Percentiles rank a stretch among this genome's conserved stretches.
Evolutionary conservation across 331 rosid genomes (phyloP).

Genomic region (Cydonia oblonga): DNA sequence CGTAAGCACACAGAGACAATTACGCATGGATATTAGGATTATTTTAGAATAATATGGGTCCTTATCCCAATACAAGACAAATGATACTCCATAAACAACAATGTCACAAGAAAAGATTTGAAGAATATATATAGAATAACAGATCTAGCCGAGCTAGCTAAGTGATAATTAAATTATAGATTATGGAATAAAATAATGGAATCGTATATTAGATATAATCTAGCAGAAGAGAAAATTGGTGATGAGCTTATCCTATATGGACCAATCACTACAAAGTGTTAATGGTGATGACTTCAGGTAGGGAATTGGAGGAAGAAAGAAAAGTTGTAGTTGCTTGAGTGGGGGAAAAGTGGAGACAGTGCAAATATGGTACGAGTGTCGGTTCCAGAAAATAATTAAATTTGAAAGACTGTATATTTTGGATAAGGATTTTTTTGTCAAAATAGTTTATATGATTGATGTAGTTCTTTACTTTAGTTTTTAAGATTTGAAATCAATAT

Average conservation of each 20-base stretch:
- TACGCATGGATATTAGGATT: slow-evolving; percentile 11
- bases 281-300: slow-evolving; percentile 21
- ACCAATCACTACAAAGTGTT: slow-evolving; percentile 18
- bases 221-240: background rate
- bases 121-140: slow-evolving; percentile 8
- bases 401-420: background rate
- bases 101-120: slow-evolving; percentile 12
- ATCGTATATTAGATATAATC: background rate
- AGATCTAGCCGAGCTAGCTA: background rate
- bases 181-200: background rate
- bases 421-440: too few species aligned
- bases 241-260: slow-evolving; percentile 38
- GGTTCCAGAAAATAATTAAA: slow-evolving; percentile 12
- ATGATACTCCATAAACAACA: slow-evolving; percentile 4
- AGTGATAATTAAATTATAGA: background rate
- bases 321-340: slow-evolving; percentile 21
- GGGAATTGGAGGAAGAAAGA: slow-evolving; percentile 11
- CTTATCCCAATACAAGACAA: background rate
- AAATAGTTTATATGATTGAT: too few species aligned
- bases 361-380: slow-evolving; percentile 22
- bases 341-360: slow-evolving; percentile 42
- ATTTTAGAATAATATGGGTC: slow-evolving; percentile 10
- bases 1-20: background rate
- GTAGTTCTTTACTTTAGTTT: too few species aligned
- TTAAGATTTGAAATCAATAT: too few species aligned